These are phyloP conservation scores for Ophiognomonia clavigignenti-juglandacearum DNA, from an alignment of 2,329 filamentous ascomycete species.

Conservation along the genomic window DNA sequence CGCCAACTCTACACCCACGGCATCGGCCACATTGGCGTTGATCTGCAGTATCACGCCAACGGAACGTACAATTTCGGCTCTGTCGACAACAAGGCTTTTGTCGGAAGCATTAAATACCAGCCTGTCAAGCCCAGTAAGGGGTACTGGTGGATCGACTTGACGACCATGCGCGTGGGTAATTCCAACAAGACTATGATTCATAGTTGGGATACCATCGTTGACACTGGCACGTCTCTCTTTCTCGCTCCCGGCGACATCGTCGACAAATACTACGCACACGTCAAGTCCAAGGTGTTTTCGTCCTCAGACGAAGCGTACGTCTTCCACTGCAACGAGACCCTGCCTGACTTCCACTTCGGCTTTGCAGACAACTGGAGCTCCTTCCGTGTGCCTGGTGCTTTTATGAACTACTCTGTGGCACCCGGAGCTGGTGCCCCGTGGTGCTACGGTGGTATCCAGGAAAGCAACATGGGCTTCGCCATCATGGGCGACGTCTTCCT, in stretches of 20 bases:
- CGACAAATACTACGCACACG: slow-evolving; percentile 52
- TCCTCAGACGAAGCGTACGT: slow-evolving; percentile 42
- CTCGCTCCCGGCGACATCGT: slow-evolving; percentile 54
- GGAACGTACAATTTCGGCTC: slow-evolving; percentile 49
- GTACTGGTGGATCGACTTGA: slow-evolving; percentile 35
- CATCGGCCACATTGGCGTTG: slow-evolving; percentile 41
- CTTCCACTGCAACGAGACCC: slow-evolving; percentile 44
- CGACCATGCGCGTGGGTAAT: slow-evolving; percentile 29
- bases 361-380: slow-evolving; percentile 38
- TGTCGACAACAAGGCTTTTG: slow-evolving; percentile 35
- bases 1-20: slow-evolving; percentile 35
- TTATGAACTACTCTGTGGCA: slow-evolving; percentile 44
- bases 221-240: slow-evolving; percentile 66
- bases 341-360: slow-evolving; percentile 49
- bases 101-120: slow-evolving; percentile 37
- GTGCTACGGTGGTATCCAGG: slow-evolving; percentile 77
- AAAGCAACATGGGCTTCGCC: slow-evolving; percentile 40
- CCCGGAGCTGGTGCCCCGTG: slow-evolving; percentile 35
- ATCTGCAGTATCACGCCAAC: slow-evolving; percentile 41
- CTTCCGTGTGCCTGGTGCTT: slow-evolving; percentile 44
- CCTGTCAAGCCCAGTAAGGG: slow-evolving; percentile 47
- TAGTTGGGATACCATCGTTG: slow-evolving; percentile 51
- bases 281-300: slow-evolving; percentile 47
- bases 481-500: slow-evolving; percentile 78
- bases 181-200: slow-evolving; percentile 32